A percentile compares a stretch with the other conserved stretches of the same genome.
Evolutionary conservation across 441 rosid species (phyloP).

Genomic region (Gossypium davidsonii): DNA sequence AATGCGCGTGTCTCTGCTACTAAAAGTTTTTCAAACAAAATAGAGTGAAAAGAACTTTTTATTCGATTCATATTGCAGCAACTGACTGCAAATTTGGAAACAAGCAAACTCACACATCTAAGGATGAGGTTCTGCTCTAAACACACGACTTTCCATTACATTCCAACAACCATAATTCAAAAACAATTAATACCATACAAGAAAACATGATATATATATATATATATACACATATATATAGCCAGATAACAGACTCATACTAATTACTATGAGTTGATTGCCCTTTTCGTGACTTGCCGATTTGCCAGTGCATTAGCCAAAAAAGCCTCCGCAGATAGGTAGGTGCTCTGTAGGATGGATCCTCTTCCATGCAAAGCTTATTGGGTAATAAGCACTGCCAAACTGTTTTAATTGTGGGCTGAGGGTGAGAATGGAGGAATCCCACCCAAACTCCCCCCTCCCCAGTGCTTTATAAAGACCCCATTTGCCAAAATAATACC

Average conservation of each 20-base stretch:
- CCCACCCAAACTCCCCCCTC: conserved; percentile 19
- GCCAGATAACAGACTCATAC: conserved; percentile 23
- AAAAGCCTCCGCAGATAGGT: conserved; percentile 16
- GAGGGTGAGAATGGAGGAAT: conserved; percentile 18
- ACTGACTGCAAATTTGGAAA: neutral
- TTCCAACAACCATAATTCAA: neutral
- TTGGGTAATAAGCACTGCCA: conserved; percentile 24
- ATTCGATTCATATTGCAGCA: neutral
- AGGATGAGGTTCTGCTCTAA: neutral
- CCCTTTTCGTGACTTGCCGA: conserved; percentile 82
- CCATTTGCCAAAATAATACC: conserved; percentile 26
- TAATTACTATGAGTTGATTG: conserved; percentile 30
- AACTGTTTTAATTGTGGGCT: conserved; percentile 30
- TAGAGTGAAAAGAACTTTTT: neutral
- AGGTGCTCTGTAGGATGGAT: neutral
- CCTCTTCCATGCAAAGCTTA: neutral
- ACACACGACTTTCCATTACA: neutral
- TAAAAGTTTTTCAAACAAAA: too few species aligned
- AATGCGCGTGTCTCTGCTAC: neutral
- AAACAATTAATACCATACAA: neutral
- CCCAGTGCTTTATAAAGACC: conserved; percentile 28
- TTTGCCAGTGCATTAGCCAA: conserved; percentile 36
- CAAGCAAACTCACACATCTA: neutral
- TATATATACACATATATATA: conserved; percentile 14
- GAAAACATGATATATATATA: conserved; percentile 1